Evolutionary conservation across 129 eudicot species (phyloP), one percentile per base, ranked within the genome.

Genomic region (Logfia minima): DNA sequence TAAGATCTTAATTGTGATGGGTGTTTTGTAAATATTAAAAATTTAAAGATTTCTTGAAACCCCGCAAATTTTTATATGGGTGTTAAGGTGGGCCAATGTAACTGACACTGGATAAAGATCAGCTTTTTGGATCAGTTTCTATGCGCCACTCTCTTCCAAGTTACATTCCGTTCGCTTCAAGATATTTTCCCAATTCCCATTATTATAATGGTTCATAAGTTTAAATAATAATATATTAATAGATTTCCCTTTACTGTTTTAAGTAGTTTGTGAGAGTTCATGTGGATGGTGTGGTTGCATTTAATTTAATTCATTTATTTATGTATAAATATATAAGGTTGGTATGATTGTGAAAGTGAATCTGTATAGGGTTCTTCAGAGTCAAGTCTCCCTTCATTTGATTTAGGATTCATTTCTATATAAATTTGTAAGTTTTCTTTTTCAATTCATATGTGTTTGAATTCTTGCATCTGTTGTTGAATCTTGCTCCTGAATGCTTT

Each of bases 101-200:
- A 45, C 78, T 39, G 81, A 48, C 72, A 76, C 68, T 56, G 87
- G 92, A 81, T 88, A 84, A 82, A 72, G 85, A 80, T 90, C 66
- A 71, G 60, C 78, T 77, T 73, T 63, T 84, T 71, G 60, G 66
- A 75, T 70, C 72, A 68, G 77, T 39, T 82, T 77, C 58, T 59
- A 65, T 68, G 59, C 84, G 66, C 60, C 80, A 79, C 81, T 77
- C 74, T 70, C 71, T 82, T 83, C 79, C 72, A 75, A 75, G 21
- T 75, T 79, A 56, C 81, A 72, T 79, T 77, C 72, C 79, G 83
- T 76, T 81, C 16, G 77, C 73, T 76, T 88, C 45, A 18, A 72
- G 75, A 41, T 70, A 62, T 18, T n/a, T 45, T 45, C 16, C 16
- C 35, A 31, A 68, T 39, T 48, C 55, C 55, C n/a, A 23, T 21